Percentiles rank a stretch among this genome's conserved stretches.
phyloP scores from a whole-genome alignment of 108 stramenopile genomes.

The Cyclostephanos invisitatus region DNA sequence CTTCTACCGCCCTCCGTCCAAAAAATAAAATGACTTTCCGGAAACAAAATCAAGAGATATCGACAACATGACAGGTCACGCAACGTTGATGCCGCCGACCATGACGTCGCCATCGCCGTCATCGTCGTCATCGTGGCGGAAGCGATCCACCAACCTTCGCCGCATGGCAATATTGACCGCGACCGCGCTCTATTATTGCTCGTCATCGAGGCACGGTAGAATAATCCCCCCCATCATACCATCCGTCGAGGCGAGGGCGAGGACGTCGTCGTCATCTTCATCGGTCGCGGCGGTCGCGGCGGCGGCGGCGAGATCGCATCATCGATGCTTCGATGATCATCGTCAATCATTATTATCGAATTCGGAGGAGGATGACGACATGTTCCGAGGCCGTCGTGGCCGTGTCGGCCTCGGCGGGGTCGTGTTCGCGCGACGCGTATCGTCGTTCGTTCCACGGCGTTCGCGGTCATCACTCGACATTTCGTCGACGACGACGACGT shows the following conservation, averaged over 20 bases:
- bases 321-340: not conserved
- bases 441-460: not conserved
- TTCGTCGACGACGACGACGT: too few species aligned
- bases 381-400: too few species aligned
- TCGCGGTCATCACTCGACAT: not conserved
- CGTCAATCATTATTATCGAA: too few species aligned
- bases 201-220: not conserved
- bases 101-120: not conserved
- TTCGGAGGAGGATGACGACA: too few species aligned
- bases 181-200: not conserved
- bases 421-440: not conserved
- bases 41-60: too few species aligned
- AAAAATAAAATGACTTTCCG: too few species aligned
- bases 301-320: not conserved
- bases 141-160: not conserved
- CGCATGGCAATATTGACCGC: not conserved
- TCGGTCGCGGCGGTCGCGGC: too few species aligned
- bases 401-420: too few species aligned
- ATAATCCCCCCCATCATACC: not conserved
- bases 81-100: not conserved
- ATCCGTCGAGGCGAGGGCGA: conserved; percentile 6
- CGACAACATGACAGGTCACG: too few species aligned
- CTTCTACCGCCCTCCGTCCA: too few species aligned
- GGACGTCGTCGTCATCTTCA: not conserved
- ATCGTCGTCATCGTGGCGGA: conserved; percentile 6